Conservation (phyloP, 108 stramenopile genomes). For the Halocafeteria seosinensis region DNA sequence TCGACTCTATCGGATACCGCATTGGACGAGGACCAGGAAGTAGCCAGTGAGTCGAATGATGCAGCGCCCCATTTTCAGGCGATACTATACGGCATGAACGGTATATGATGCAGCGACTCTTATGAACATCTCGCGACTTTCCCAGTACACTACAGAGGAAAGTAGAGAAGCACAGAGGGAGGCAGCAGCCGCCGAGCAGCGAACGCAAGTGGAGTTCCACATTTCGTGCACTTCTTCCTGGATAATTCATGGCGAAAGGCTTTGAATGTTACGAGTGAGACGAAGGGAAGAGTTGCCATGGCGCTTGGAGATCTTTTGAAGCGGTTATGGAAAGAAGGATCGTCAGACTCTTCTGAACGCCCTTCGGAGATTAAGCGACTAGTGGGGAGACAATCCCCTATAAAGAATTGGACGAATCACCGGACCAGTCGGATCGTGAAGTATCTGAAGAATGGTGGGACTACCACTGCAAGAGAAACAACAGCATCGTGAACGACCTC, state of each 20-base stretch:
- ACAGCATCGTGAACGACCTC: conserved; percentile 21
- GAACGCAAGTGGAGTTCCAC: no score
- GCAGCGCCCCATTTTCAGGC: no score
- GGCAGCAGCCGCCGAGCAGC: no score
- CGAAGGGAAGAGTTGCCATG: background rate
- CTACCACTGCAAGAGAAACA: conserved; percentile 19
- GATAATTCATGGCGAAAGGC: background rate
- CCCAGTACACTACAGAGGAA: no score
- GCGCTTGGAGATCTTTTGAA: background rate
- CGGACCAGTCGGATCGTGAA: conserved; percentile 47
- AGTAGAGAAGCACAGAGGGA: no score
- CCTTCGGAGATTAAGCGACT: conserved; percentile 84
- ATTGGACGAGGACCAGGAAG: no score
- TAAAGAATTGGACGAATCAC: conserved; percentile 60
- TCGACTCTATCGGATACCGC: no score
- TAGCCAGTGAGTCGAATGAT: no score
- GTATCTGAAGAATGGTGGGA: conserved; percentile 79
- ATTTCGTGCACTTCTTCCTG: conserved; percentile 24
- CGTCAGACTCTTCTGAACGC: conserved; percentile 79
- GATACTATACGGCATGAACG: no score
- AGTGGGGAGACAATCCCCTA: conserved; percentile 71
- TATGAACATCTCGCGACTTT: no score
- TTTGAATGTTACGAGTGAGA: background rate
- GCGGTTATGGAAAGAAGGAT: background rate
- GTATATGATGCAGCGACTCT: no score